Evolutionary conservation across 495 filamentous ascomycete species (phyloP).

Genomic region (Trichoderma reesei): DNA sequence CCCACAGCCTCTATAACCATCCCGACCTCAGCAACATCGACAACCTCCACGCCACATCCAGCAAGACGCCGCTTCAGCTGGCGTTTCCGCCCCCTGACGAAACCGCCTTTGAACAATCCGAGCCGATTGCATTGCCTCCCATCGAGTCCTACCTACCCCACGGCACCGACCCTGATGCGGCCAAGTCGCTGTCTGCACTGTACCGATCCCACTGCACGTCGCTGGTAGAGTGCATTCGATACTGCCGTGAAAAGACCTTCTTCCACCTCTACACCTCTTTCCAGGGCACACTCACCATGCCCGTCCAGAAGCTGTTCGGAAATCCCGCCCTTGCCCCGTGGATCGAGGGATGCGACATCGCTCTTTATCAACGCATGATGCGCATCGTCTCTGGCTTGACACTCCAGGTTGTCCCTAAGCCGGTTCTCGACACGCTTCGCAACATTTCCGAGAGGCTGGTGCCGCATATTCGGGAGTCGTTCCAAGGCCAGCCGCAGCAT

Average conservation of each 20-base stretch:
- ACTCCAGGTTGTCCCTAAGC: constrained; percentile 76
- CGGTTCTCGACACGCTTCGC: constrained; percentile 72
- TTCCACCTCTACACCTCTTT: constrained; percentile 93
- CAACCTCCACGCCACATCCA: constrained; percentile 33
- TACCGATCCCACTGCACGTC: constrained; percentile 94
- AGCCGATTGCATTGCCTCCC: constrained; percentile 64
- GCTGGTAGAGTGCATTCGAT: constrained; percentile 87
- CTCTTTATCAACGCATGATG: constrained; percentile 95
- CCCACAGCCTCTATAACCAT: constrained; percentile 42
- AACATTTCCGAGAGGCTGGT: constrained; percentile 74
- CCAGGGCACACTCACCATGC: constrained; percentile 89
- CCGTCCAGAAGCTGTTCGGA: constrained; percentile 87
- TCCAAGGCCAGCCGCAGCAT: constrained; percentile 70
- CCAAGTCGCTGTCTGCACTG: constrained; percentile 68
- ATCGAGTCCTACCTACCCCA: constrained; percentile 66
- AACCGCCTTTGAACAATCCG: constrained; percentile 44
- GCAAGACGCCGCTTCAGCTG: constrained; percentile 56
- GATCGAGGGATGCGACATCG: constrained; percentile 90
- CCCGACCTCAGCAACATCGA: constrained; percentile 34
- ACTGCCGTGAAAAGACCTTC: constrained; percentile 88
- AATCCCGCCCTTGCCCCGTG: constrained; percentile 75
- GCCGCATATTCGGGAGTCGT: constrained; percentile 66
- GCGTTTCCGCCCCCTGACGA: constrained; percentile 51
- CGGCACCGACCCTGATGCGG: constrained; percentile 72
- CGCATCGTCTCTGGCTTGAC: constrained; percentile 75